Evolutionary conservation across 208 protist species (phyloP).

Genomic region (Leishmania martiniquensis): DNA sequence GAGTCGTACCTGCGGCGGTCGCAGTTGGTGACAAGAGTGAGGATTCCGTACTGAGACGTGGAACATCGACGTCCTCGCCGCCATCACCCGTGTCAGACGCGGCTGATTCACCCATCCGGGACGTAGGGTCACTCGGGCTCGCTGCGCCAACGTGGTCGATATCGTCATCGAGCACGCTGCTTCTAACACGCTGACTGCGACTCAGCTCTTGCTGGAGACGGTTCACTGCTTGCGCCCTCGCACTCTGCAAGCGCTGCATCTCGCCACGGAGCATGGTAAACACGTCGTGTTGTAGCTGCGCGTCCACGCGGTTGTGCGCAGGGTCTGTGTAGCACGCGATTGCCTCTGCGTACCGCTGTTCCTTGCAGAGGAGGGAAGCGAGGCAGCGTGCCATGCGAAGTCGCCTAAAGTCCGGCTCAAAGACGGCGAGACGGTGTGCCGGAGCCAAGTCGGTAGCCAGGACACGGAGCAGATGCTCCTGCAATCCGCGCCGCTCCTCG

Average conservation of each 20-base stretch:
- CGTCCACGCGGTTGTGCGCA: constrained; percentile 45
- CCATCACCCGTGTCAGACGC: not conserved
- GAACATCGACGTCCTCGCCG: not conserved
- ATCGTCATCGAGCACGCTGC: constrained; percentile 1
- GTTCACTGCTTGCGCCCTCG: constrained; percentile 22
- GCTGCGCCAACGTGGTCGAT: not conserved
- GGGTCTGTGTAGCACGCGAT: constrained; percentile 72
- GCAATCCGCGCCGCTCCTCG: constrained; percentile 32
- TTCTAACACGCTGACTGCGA: not conserved
- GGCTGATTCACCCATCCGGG: not conserved
- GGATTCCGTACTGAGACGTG: not conserved
- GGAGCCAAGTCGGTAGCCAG: constrained; percentile 30
- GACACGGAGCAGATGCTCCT: constrained; percentile 46
- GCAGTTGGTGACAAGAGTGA: not conserved
- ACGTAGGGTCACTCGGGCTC: not conserved
- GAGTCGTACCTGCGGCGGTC: not conserved
- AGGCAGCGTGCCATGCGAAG: constrained; percentile 65
- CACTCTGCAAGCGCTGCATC: constrained; percentile 42
- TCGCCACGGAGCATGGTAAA: constrained; percentile 59
- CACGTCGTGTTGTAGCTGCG: constrained; percentile 48
- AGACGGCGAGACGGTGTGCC: constrained; percentile 31
- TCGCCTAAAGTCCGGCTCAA: constrained; percentile 46
- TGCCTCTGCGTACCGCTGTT: constrained; percentile 51
- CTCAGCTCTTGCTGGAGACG: constrained; percentile 14
- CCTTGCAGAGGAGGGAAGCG: constrained; percentile 49